Conservation (phyloP, 345 rosid species). For the Trapa bicornis region DNA sequence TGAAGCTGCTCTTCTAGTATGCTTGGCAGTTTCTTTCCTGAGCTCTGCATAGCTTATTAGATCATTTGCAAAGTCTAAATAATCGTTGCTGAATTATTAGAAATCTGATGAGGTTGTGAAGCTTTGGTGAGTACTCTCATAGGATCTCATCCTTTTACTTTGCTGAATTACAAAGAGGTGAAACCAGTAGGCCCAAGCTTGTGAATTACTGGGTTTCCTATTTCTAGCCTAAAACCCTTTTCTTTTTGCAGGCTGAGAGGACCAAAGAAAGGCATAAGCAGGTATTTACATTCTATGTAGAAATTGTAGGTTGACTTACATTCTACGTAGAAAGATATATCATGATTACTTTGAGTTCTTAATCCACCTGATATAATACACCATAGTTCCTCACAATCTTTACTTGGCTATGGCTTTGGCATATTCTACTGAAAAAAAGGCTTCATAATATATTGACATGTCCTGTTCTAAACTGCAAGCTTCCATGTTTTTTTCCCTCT, state of each 20-base stretch:
- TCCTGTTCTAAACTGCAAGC: not conserved
- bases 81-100: not conserved
- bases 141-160: not conserved
- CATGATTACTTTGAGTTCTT: no score
- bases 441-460: not conserved
- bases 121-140: not conserved
- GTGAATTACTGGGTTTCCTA: not conserved
- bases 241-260: constrained; percentile 45
- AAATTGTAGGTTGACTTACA: no score
- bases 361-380: no score
- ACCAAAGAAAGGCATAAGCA: constrained; percentile 54
- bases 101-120: not conserved
- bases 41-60: not conserved
- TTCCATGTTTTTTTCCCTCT: not conserved
- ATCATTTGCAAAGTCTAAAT: not conserved
- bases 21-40: not conserved
- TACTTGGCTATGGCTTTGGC: not conserved
- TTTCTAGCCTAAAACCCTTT: not conserved
- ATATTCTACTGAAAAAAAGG: no score
- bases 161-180: not conserved
- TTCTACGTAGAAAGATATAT: no score
- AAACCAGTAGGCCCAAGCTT: not conserved
- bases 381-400: no score
- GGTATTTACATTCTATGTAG: constrained; percentile 18
- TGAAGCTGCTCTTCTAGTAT: not conserved